Evolutionary conservation across 257 asterid genomes (phyloP).

Genomic region (Capsicum rhomboideum): DNA sequence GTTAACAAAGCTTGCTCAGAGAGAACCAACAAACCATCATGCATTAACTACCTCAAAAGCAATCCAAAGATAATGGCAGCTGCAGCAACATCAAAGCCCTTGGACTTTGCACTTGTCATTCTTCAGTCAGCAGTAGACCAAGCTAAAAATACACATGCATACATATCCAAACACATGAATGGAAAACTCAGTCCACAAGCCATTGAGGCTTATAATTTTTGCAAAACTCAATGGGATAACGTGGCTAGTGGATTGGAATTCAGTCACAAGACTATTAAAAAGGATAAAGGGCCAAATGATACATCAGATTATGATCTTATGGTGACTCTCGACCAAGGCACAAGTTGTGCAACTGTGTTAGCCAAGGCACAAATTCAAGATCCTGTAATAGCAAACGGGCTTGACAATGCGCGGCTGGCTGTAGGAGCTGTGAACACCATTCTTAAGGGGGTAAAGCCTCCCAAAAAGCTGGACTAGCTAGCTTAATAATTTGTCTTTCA

Average conservation of each 20-base stretch:
- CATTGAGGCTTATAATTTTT: background rate
- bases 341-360: background rate
- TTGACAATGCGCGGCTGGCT: background rate
- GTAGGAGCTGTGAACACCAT: background rate
- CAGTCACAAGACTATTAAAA: background rate
- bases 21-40: background rate
- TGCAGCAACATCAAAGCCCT: background rate
- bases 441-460: background rate
- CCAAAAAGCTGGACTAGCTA: background rate
- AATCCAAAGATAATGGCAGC: background rate
- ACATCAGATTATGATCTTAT: background rate
- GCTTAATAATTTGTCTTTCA: background rate
- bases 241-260: background rate
- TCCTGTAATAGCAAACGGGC: background rate
- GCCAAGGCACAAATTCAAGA: background rate
- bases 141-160: background rate
- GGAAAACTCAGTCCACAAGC: background rate
- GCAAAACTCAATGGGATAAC: background rate
- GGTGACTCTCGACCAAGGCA: background rate
- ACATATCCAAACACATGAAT: background rate
- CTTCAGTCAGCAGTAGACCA: background rate
- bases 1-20: background rate
- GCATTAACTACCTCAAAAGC: background rate
- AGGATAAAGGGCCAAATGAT: background rate
- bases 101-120: background rate